Evolutionary conservation across 768 basidiomycete species (phyloP).

Genomic region (Artomyces pyxidatus): DNA sequence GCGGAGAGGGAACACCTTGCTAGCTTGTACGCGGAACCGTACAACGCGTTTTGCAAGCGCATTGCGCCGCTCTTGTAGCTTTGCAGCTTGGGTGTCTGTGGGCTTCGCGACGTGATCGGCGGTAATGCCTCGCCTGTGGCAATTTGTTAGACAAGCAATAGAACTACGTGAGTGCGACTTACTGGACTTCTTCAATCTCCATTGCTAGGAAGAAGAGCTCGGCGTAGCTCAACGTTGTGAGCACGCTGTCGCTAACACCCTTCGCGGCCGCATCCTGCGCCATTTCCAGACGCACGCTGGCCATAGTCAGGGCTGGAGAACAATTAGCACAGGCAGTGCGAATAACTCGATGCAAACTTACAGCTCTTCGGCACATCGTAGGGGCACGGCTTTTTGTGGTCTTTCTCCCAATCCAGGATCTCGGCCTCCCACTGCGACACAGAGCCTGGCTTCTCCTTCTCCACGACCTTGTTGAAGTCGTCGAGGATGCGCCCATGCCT

Average conservation of each 20-base stretch:
- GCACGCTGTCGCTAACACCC: background rate
- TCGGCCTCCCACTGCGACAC: background rate
- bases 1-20: background rate
- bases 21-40: background rate
- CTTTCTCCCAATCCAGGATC: constrained; percentile 3
- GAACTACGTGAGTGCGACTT: background rate
- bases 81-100: background rate
- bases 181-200: background rate
- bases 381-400: constrained; percentile 1
- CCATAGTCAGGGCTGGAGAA: background rate
- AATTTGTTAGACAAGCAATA: background rate
- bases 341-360: background rate
- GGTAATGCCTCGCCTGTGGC: background rate
- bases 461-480: background rate
- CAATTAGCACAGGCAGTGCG: background rate
- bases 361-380: background rate
- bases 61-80: background rate
- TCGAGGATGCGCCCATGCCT: background rate
- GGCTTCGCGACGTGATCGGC: background rate
- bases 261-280: background rate
- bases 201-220: background rate
- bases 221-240: background rate
- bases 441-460: background rate
- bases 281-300: background rate
- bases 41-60: background rate